Conservation (phyloP, 164 flowering plant genomes). For the Berberis vulgaris region DNA sequence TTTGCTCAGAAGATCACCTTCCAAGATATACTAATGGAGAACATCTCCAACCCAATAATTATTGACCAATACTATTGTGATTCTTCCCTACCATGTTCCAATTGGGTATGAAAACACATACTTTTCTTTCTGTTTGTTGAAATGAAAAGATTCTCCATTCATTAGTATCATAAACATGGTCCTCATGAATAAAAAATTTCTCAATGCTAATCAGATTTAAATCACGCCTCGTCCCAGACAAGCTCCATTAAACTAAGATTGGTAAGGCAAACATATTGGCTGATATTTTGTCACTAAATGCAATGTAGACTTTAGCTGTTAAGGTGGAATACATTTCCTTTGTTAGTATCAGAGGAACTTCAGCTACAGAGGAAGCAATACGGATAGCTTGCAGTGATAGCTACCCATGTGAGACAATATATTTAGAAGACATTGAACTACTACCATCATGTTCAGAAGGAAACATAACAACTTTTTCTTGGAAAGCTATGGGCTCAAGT, state of each 20-base stretch:
- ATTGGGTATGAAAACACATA: conserved; percentile 47
- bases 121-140: background rate
- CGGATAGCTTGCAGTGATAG: conserved; percentile 72
- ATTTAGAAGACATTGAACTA: conserved; percentile 56
- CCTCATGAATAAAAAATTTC: no score
- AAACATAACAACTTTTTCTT: conserved; percentile 51
- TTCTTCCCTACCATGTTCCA: conserved; percentile 48
- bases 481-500: conserved; percentile 65
- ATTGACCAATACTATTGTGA: conserved; percentile 95
- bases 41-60: conserved; percentile 80
- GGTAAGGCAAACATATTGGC: background rate
- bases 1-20: conserved; percentile 44
- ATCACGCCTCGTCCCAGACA: no score
- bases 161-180: no score
- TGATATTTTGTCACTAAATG: background rate
- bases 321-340: conserved; percentile 53
- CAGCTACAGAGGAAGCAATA: conserved; percentile 72
- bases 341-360: conserved; percentile 56
- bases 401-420: conserved; percentile 53
- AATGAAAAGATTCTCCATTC: no score
- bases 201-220: no score
- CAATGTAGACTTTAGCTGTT: conserved; percentile 59
- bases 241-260: no score
- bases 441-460: conserved; percentile 21
- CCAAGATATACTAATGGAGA: conserved; percentile 59